These are phyloP conservation scores for Leonotis leonurus DNA, from an alignment of 257 asterid genomes.

Conservation along the genomic window DNA sequence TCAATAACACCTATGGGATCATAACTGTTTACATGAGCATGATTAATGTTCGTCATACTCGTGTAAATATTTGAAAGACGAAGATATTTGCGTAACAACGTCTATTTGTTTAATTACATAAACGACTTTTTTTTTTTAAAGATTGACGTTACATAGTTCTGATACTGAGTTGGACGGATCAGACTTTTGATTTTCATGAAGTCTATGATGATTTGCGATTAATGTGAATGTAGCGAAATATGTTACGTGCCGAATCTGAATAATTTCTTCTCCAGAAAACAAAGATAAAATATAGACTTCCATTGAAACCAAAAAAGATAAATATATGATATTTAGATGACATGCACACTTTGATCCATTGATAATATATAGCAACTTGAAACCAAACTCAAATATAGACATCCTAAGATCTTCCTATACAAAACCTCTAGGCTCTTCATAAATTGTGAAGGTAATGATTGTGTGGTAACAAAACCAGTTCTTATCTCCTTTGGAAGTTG, in stretches of 20 bases:
- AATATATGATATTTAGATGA: background rate
- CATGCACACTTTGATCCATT: background rate
- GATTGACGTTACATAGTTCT: too few species aligned
- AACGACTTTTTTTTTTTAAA: too few species aligned
- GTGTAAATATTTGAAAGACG: too few species aligned
- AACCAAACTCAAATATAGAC: background rate
- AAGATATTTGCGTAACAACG: too few species aligned
- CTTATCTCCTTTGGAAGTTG: conserved; percentile 42
- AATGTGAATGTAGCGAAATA: background rate
- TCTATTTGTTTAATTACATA: too few species aligned
- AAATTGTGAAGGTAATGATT: background rate
- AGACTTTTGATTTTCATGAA: background rate
- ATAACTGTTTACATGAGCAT: too few species aligned
- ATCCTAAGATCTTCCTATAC: conserved; percentile 7
- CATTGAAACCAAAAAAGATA: background rate
- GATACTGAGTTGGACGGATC: too few species aligned
- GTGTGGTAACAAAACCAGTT: background rate
- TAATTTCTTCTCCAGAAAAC: background rate
- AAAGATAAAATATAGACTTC: background rate
- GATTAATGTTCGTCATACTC: too few species aligned
- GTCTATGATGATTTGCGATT: background rate
- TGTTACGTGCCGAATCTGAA: background rate
- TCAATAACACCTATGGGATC: too few species aligned
- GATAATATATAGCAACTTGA: background rate
- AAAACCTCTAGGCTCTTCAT: background rate